Evolutionary conservation across 169 alveolate genomes (phyloP).

Genomic region (Theileria sp.): DNA sequence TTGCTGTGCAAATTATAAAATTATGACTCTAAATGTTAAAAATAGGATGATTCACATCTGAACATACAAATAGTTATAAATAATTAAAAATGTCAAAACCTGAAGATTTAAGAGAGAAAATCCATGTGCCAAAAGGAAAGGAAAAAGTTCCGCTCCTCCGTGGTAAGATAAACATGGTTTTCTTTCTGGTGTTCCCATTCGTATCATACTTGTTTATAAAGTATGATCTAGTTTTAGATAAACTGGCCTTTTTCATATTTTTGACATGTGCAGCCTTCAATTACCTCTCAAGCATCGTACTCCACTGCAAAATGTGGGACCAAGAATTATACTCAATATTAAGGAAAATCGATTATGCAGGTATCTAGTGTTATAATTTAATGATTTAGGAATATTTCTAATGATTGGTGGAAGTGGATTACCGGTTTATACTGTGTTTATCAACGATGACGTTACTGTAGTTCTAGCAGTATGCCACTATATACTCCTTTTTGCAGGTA

Average conservation of each 20-base stretch:
- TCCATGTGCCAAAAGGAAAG: neutral
- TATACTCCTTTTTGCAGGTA: slow-evolving; percentile 61
- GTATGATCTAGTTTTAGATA: slow-evolving; percentile 1
- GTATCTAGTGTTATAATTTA: slow-evolving; percentile 20
- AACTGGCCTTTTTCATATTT: slow-evolving; percentile 14
- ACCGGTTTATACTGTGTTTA: slow-evolving; percentile 51
- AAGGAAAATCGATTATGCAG: slow-evolving; percentile 66
- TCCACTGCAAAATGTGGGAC: slow-evolving; percentile 47
- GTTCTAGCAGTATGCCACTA: slow-evolving; percentile 55
- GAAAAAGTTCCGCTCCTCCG: slow-evolving; percentile 48
- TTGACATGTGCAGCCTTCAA: slow-evolving; percentile 41
- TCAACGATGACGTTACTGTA: slow-evolving; percentile 36
- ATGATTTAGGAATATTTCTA: slow-evolving; percentile 68
- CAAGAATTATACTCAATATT: slow-evolving; percentile 24
- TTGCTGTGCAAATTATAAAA: neutral
- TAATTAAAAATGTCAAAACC: neutral
- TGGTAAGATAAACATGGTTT: slow-evolving; percentile 70
- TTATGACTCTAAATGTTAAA: no score
- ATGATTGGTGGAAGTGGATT: slow-evolving; percentile 74
- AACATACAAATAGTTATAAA: no score
- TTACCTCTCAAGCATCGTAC: slow-evolving; percentile 48
- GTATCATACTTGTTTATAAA: slow-evolving; percentile 29
- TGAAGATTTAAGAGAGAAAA: neutral
- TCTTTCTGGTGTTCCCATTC: slow-evolving; percentile 64
- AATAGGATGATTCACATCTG: neutral